phyloP scores from a whole-genome alignment of 2,329 filamentous ascomycete species.

The Metarhizium humberi region DNA sequence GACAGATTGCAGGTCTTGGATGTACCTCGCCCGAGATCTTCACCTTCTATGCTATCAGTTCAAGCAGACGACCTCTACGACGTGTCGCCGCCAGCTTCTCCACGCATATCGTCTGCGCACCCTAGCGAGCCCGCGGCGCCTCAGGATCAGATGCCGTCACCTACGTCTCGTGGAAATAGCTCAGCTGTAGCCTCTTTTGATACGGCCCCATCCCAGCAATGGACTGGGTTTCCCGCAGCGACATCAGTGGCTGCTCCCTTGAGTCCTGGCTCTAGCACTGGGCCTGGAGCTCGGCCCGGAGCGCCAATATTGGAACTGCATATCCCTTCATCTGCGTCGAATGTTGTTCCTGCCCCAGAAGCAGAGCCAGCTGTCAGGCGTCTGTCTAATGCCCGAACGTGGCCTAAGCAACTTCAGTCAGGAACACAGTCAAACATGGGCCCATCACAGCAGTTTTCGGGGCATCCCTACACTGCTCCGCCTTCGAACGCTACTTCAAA shows the following conservation, averaged over 20 bases:
- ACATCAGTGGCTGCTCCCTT: background rate
- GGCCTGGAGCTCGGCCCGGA: constrained; percentile 1
- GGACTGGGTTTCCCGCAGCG: background rate
- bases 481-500: constrained; percentile 20
- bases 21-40: constrained; percentile 21
- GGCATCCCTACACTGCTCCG: constrained; percentile 34
- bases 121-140: background rate
- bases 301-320: constrained; percentile 17
- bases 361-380: constrained; percentile 15
- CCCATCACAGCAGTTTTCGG: constrained; percentile 13
- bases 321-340: constrained; percentile 14
- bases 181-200: background rate
- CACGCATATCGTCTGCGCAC: constrained; percentile 12
- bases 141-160: constrained; percentile 6
- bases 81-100: constrained; percentile 36
- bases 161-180: constrained; percentile 8
- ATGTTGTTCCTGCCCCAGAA: constrained; percentile 4
- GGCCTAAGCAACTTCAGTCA: constrained; percentile 30
- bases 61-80: constrained; percentile 32
- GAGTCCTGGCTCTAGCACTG: background rate
- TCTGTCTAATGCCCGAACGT: constrained; percentile 31
- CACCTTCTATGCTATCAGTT: constrained; percentile 13
- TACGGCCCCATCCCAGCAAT: background rate
- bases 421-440: constrained; percentile 10
- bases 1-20: constrained; percentile 17